These are phyloP conservation scores for Nitzschia sp. DNA, from an alignment of 108 stramenopile genomes.

Conservation along the genomic window DNA sequence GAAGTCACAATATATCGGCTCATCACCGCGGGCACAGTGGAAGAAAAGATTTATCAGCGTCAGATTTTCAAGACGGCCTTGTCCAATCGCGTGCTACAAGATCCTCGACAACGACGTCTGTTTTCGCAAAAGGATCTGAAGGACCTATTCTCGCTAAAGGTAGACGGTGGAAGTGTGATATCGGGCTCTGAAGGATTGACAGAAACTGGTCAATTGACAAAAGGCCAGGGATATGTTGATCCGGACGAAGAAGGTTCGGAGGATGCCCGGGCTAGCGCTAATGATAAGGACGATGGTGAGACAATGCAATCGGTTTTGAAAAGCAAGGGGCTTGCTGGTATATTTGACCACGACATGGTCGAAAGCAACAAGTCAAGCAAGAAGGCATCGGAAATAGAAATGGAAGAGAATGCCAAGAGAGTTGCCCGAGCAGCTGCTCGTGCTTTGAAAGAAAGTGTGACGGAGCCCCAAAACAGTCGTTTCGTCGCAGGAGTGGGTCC, in stretches of 20 bases:
- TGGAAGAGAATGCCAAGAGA: slow-evolving; percentile 76
- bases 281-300: slow-evolving; percentile 40
- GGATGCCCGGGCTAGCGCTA: background rate
- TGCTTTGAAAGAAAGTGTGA: slow-evolving; percentile 56
- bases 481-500: slow-evolving; percentile 17
- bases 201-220: slow-evolving; percentile 66
- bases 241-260: slow-evolving; percentile 28
- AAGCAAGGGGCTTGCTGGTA: slow-evolving; percentile 76
- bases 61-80: slow-evolving; percentile 98
- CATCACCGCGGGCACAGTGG: slow-evolving; percentile 93
- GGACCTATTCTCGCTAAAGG: slow-evolving; percentile 90
- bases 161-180: slow-evolving; percentile 53
- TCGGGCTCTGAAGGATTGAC: slow-evolving; percentile 54
- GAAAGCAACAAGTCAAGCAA: slow-evolving; percentile 37
- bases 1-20: slow-evolving; percentile 96
- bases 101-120: slow-evolving; percentile 87
- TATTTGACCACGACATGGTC: slow-evolving; percentile 62
- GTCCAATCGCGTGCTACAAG: slow-evolving; percentile 88
- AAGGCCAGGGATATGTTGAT: slow-evolving; percentile 64
- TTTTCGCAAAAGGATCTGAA: slow-evolving; percentile 88
- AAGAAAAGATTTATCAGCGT: slow-evolving; percentile 98
- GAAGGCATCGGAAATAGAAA: slow-evolving; percentile 58
- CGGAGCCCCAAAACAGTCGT: slow-evolving; percentile 31
- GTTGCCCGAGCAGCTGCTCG: slow-evolving; percentile 61
- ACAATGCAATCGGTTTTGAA: slow-evolving; percentile 69